These are phyloP conservation scores for Metschnikowia cerradonensis DNA, from an alignment of 805 yeast species.

Conservation along the genomic window DNA sequence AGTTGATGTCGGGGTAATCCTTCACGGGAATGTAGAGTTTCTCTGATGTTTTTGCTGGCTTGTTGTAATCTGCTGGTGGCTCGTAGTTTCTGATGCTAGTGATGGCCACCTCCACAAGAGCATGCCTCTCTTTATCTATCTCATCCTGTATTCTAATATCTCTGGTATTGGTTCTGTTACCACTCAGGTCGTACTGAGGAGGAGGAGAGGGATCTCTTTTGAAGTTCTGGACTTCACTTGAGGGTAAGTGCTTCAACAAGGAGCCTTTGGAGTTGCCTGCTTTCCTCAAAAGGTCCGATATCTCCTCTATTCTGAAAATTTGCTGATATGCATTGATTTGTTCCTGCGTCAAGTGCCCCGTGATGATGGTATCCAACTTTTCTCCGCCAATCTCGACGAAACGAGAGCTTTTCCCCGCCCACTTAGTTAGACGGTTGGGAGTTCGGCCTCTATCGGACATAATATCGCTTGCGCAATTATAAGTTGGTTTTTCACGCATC, in stretches of 20 bases:
- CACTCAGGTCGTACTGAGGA: conserved; percentile 79
- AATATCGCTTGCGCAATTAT: background rate
- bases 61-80: conserved; percentile 78
- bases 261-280: conserved; percentile 22
- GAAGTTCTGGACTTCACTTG: conserved; percentile 34
- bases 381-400: conserved; percentile 13
- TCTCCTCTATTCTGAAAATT: conserved; percentile 73
- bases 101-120: conserved; percentile 70
- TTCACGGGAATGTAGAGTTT: conserved; percentile 81
- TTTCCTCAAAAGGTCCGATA: conserved; percentile 51
- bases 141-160: conserved; percentile 49
- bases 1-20: conserved; percentile 88
- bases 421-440: conserved; percentile 8
- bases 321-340: conserved; percentile 74
- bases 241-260: conserved; percentile 49
- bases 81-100: conserved; percentile 67
- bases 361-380: conserved; percentile 29
- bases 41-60: conserved; percentile 64
- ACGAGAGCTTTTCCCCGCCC: conserved; percentile 18
- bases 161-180: conserved; percentile 82
- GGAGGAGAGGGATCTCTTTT: conserved; percentile 81
- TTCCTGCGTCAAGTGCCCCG: conserved; percentile 53
- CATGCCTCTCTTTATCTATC: conserved; percentile 76
- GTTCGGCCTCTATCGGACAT: conserved; percentile 16
- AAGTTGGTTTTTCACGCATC: background rate